Percentiles rank a stretch among this genome's conserved stretches.
phyloP scores from a whole-genome alignment of 2,329 filamentous ascomycete species.

The Apiospora aurea region DNA sequence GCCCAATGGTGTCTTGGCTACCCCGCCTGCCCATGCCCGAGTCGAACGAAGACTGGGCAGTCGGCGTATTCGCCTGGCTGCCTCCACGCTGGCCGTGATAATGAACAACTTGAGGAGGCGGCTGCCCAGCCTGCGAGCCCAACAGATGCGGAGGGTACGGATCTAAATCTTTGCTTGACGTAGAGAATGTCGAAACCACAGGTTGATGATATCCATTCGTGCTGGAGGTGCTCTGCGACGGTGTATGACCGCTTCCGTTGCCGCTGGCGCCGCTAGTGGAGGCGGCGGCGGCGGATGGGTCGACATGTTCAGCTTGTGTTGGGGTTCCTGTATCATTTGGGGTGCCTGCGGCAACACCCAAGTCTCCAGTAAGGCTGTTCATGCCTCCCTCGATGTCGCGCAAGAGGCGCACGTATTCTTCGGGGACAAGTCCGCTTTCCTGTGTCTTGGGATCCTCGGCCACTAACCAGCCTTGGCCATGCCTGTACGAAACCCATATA shows the following conservation, averaged over 20 bases:
- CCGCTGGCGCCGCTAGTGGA: not conserved
- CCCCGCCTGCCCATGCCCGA: conserved; percentile 53
- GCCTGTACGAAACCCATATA: conserved; percentile 94
- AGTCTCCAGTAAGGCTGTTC: conserved; percentile 71
- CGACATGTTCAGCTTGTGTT: conserved; percentile 64
- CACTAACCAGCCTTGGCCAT: conserved; percentile 96
- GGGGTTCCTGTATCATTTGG: conserved; percentile 67
- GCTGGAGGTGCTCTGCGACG: conserved; percentile 49
- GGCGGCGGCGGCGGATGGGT: conserved; percentile 26
- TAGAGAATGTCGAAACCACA: conserved; percentile 73
- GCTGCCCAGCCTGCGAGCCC: conserved; percentile 67
- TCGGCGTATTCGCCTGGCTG: conserved; percentile 71
- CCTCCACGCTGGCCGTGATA: conserved; percentile 73
- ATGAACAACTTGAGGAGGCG: conserved; percentile 70
- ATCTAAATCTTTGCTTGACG: conserved; percentile 73
- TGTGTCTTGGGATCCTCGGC: conserved; percentile 94
- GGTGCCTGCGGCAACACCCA: conserved; percentile 58
- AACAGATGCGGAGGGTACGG: conserved; percentile 72
- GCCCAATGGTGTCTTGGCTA: conserved; percentile 55
- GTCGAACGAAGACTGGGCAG: conserved; percentile 60
- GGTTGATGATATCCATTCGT: conserved; percentile 74
- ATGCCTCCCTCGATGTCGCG: conserved; percentile 93
- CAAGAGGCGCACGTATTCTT: conserved; percentile 92
- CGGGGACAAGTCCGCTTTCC: conserved; percentile 93
- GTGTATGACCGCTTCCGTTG: conserved; percentile 50